Evolutionary conservation across 2,329 filamentous ascomycete species (phyloP).

Genomic region (Sporothrix protearum): DNA sequence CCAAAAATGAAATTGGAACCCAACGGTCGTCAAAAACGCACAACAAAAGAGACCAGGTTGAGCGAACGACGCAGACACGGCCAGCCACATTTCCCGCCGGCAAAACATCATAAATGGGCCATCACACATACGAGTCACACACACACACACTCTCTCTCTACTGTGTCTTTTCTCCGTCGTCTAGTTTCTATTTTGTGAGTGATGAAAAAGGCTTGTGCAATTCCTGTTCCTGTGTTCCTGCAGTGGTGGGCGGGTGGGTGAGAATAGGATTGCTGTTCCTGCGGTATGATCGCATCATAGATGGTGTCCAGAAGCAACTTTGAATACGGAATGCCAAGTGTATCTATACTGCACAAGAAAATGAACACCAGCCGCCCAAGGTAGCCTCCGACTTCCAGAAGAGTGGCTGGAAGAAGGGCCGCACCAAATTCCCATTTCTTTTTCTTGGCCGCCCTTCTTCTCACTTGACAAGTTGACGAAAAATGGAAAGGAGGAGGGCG

Average conservation of each 20-base stretch:
- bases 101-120: neutral
- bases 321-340: neutral
- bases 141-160: too few species aligned
- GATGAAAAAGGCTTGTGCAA: neutral
- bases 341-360: neutral
- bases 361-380: neutral
- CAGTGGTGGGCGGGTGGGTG: neutral
- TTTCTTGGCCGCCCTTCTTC: neutral
- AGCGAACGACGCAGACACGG: neutral
- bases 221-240: neutral
- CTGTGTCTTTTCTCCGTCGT: neutral
- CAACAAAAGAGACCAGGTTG: neutral
- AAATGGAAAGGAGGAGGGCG: neutral
- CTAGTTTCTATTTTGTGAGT: too few species aligned
- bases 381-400: neutral
- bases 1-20: neutral
- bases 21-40: neutral
- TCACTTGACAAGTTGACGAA: neutral
- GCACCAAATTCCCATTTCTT: neutral
- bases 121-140: neutral
- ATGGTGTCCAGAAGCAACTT: neutral
- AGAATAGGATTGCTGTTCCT: neutral
- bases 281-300: too few species aligned
- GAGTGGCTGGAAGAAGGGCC: neutral
- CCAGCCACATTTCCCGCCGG: neutral